Base-by-base conservation (phyloP, 495 filamentous ascomycete species). In the Lasiosphaeriaceae sp. region DNA sequence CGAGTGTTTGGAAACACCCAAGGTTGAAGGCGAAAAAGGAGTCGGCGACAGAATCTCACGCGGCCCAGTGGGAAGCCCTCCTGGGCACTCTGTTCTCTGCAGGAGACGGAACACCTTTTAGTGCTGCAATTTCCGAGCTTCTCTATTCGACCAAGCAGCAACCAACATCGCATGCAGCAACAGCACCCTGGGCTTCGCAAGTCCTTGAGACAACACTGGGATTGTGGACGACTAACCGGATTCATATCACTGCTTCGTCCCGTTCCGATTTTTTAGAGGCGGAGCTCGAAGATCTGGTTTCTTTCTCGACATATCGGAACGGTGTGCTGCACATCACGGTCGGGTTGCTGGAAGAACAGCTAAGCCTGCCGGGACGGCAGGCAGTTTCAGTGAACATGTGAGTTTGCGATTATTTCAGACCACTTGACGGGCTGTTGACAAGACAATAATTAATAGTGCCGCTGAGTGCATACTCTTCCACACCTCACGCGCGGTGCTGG, bases 391-490 rank as follows among this genome's bases (percentile, higher is more conserved):
- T 49, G 6, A 22, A 37, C 4, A 54, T 56, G 52, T 54, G 23
- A 34, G 52, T 31, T n/a, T 37, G 34, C 34, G 34, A 8, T 37
- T 9, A 37, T 37, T 37, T 14, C 34, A 37, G n/a, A n/a, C n/a
- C n/a, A n/a, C n/a, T n/a, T n/a, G n/a, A n/a, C n/a, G n/a, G n/a
- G n/a, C 26, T 31, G 26, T 9, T 31, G 26, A 31, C 26, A 31
- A 4, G 39, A 17, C 4, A 16, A 9, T 37, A 14, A 8, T 37
- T 37, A 34, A 17, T 20, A 54, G 52, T 14, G 34, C 56, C 3
- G n/a, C 52, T 2, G 62, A 65, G 48, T 34, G 47, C 11, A 59
- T 58, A 29, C 22, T 66, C 12, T 60, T 61, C 35, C 64, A 66
- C 46, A 52, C 41, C 14, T 47, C 64, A 11, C 47, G 57, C 12